Conservation (phyloP, 768 basidiomycete genomes). For the Pulveroboletus sp. region DNA sequence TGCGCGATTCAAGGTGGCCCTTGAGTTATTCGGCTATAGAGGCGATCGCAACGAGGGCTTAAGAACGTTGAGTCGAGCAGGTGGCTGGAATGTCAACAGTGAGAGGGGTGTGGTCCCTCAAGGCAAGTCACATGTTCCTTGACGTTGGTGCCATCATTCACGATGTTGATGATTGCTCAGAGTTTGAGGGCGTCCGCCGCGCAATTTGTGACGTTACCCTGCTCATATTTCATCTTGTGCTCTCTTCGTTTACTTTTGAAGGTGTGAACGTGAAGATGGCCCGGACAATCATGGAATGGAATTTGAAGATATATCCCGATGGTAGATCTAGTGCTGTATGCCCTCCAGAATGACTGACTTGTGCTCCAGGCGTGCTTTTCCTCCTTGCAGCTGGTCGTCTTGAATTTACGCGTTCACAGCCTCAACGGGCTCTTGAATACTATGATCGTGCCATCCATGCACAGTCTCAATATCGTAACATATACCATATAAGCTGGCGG, state of each 20-base stretch:
- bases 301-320: constrained; percentile 74
- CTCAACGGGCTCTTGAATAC: constrained; percentile 65
- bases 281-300: constrained; percentile 76
- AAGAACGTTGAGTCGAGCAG: constrained; percentile 52
- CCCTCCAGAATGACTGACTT: constrained; percentile 1
- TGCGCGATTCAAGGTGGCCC: constrained; percentile 68
- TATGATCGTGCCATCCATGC: constrained; percentile 62
- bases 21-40: constrained; percentile 87
- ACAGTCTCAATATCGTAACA: constrained; percentile 63
- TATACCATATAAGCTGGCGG: constrained; percentile 80
- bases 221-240: constrained; percentile 86
- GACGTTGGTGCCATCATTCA: not conserved
- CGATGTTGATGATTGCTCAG: constrained; percentile 19
- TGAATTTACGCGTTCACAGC: constrained; percentile 67
- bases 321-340: constrained; percentile 33
- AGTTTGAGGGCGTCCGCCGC: constrained; percentile 74
- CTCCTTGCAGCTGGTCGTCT: constrained; percentile 89
- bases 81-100: constrained; percentile 54
- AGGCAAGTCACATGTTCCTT: constrained; percentile 32
- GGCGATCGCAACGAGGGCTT: constrained; percentile 74
- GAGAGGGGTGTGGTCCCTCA: constrained; percentile 42
- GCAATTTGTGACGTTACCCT: constrained; percentile 82
- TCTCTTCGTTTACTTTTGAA: constrained; percentile 71
- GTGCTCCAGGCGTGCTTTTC: constrained; percentile 75
- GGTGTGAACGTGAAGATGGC: constrained; percentile 76